Conservation (phyloP, 352 stramenopile genomes). For the Globisporangium cederbergense region DNA sequence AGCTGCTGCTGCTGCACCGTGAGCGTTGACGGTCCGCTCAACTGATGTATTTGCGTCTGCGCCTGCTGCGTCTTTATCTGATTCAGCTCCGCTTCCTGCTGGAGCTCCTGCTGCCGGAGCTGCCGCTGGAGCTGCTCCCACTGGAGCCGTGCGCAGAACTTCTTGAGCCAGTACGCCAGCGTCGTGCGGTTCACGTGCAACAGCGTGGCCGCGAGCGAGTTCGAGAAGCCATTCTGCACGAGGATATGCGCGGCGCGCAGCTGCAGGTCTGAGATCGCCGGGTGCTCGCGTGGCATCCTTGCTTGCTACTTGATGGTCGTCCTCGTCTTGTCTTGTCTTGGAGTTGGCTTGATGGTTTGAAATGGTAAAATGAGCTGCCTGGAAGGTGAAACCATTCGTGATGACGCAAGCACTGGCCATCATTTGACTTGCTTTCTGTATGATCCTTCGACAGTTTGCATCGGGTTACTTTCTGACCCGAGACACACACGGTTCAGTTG, state of each 20-base stretch:
- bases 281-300: neutral
- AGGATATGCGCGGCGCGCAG: neutral
- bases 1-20: constrained; percentile 36
- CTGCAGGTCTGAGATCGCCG: constrained; percentile 28
- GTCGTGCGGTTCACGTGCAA: neutral
- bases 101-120: neutral
- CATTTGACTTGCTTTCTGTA: neutral
- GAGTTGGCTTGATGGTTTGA: neutral
- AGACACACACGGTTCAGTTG: neutral
- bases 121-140: neutral
- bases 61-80: neutral
- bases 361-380: neutral
- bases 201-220: neutral
- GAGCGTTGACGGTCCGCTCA: neutral
- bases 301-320: neutral
- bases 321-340: too few species aligned
- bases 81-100: neutral
- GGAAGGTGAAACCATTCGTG: neutral
- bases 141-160: neutral
- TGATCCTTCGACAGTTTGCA: neutral
- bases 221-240: neutral
- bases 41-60: too few species aligned
- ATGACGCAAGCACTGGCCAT: neutral
- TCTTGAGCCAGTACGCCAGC: neutral
- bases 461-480: neutral